A percentile compares a stretch with the other conserved stretches of the same genome.
Evolutionary conservation across 1,284 basidiomycete species (phyloP).

Genomic region (Jaminaea rosea): DNA sequence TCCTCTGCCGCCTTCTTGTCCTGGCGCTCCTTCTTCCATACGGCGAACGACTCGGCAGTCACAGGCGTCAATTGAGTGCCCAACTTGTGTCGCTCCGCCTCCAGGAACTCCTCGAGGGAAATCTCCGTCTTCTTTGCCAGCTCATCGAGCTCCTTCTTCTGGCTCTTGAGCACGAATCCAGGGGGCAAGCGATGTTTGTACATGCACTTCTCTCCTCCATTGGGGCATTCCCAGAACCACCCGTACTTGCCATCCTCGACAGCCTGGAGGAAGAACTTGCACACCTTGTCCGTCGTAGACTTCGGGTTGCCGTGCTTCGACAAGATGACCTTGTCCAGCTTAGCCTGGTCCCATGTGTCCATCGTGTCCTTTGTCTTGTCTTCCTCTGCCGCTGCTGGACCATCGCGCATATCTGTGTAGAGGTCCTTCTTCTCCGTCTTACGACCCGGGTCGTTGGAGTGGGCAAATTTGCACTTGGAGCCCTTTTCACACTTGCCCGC

Average conservation of each 20-base stretch:
- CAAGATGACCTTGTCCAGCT: conserved; percentile 72
- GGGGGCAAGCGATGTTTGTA: conserved; percentile 92
- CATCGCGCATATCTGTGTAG: conserved; percentile 64
- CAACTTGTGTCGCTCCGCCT: conserved; percentile 81
- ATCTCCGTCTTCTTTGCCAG: conserved; percentile 75
- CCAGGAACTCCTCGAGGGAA: conserved; percentile 90
- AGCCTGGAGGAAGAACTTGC: conserved; percentile 93
- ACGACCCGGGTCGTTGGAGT: conserved; percentile 65
- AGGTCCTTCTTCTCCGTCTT: conserved; percentile 95
- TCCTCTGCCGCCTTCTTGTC: conserved; percentile 66
- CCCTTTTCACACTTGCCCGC: conserved; percentile 44
- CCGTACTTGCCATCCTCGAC: conserved; percentile 86
- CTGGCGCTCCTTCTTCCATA: conserved; percentile 67
- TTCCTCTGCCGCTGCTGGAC: conserved; percentile 4
- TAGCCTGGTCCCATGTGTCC: conserved; percentile 96
- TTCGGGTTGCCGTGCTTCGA: conserved; percentile 84
- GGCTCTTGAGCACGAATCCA: conserved; percentile 72
- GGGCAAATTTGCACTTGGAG: conserved; percentile 85
- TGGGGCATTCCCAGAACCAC: conserved; percentile 67
- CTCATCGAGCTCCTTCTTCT: conserved; percentile 56
- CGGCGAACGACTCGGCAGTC: conserved; percentile 82
- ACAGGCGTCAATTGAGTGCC: conserved; percentile 72
- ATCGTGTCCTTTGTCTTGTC: conserved; percentile 76
- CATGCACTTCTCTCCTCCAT: conserved; percentile 66
- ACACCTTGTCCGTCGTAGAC: conserved; percentile 86